Evolutionary conservation across 1,284 basidiomycete species (phyloP).

Genomic region (Malassezia arunalokei): DNA sequence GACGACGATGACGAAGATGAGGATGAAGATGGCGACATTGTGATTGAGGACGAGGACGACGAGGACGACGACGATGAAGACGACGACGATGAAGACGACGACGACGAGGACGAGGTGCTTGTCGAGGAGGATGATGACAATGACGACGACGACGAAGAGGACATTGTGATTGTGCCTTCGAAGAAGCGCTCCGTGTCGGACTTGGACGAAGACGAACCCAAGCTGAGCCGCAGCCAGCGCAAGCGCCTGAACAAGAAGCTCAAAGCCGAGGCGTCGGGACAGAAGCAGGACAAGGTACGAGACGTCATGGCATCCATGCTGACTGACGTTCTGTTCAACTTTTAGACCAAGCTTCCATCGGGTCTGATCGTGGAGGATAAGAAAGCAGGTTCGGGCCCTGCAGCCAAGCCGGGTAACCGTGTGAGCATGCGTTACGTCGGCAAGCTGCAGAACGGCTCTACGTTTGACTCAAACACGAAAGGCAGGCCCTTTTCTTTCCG

Average conservation of each 20-base stretch:
- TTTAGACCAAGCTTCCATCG: slow-evolving; percentile 54
- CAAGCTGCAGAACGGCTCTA: slow-evolving; percentile 69
- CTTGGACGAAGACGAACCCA: slow-evolving; percentile 45
- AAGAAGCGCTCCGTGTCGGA: slow-evolving; percentile 56
- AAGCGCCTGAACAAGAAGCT: slow-evolving; percentile 56
- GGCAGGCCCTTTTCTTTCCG: slow-evolving; percentile 79
- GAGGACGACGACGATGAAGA: slow-evolving; percentile 53
- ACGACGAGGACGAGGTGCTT: slow-evolving; percentile 56
- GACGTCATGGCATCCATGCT: slow-evolving; percentile 23
- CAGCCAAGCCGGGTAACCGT: slow-evolving; percentile 71
- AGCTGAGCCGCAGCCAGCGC: slow-evolving; percentile 43
- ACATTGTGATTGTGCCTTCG: slow-evolving; percentile 37
- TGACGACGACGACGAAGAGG: slow-evolving; percentile 17
- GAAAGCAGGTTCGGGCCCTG: slow-evolving; percentile 66
- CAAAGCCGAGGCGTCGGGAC: slow-evolving; percentile 50
- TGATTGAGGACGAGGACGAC: slow-evolving; percentile 45
- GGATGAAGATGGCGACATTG: slow-evolving; percentile 55
- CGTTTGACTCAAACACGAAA: slow-evolving; percentile 77
- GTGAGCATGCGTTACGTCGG: slow-evolving; percentile 81
- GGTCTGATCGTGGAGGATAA: slow-evolving; percentile 69
- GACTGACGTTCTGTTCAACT: slow-evolving; percentile 13
- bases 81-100: slow-evolving; percentile 50
- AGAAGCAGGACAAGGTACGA: slow-evolving; percentile 48
- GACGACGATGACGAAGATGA: slow-evolving; percentile 56
- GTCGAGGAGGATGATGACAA: slow-evolving; percentile 13